Conservation (phyloP, 345 rosid species). For the Arabis alpina region DNA sequence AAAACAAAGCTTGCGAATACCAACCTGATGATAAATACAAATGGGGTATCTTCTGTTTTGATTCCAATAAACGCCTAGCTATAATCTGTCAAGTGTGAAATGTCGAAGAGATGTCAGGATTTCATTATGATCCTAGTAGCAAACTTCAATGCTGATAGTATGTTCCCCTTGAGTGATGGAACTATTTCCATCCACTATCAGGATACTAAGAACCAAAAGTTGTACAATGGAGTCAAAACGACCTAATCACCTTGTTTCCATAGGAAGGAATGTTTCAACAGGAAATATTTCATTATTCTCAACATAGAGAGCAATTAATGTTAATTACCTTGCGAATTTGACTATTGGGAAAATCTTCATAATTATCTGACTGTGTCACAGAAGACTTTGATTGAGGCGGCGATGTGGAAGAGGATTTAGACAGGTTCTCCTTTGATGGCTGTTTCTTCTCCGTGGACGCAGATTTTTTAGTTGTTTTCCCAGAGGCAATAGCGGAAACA, state of each 20-base stretch:
- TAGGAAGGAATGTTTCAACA: constrained; percentile 11
- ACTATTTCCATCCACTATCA: constrained; percentile 1
- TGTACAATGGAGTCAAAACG: constrained; percentile 2
- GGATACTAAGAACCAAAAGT: too few relatives aligned
- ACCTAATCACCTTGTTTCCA: constrained; percentile 1
- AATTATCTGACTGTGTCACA: constrained; percentile 56
- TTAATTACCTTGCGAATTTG: constrained; percentile 96
- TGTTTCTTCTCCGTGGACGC: constrained; percentile 50
- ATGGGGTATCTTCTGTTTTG: constrained; percentile 90
- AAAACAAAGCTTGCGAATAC: constrained; percentile 12
- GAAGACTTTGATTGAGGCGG: constrained; percentile 49
- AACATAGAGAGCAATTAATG: constrained; percentile 6
- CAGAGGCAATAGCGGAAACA: constrained; percentile 76
- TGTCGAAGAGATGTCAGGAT: constrained; percentile 25
- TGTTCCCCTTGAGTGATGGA: constrained; percentile 25
- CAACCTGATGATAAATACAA: constrained; percentile 87
- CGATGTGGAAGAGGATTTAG: constrained; percentile 47
- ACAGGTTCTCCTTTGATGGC: constrained; percentile 45
- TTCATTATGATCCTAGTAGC: constrained; percentile 28
- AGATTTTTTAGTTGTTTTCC: constrained; percentile 57
- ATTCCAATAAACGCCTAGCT: constrained; percentile 92
- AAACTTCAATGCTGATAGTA: constrained; percentile 21
- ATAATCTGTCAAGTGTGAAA: constrained; percentile 63
- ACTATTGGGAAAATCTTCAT: constrained; percentile 85
- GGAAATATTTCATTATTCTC: constrained; percentile 7